Conservation (phyloP, 331 rosid genomes). For the Acacia concinna region DNA sequence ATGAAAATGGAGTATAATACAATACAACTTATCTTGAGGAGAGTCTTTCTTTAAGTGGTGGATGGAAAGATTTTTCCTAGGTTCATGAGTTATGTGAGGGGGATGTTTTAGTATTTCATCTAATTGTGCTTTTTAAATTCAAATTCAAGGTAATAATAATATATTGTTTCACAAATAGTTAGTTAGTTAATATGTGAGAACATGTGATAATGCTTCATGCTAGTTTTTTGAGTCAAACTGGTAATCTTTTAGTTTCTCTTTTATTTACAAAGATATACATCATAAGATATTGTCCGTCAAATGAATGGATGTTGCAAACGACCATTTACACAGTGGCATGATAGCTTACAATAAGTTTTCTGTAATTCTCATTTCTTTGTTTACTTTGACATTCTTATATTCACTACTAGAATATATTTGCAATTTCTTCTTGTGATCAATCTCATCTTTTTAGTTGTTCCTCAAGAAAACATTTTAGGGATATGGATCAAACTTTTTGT, state of each 20-base stretch:
- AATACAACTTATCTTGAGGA: conserved; percentile 47
- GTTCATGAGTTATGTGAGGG: conserved; percentile 49
- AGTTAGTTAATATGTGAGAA: background rate
- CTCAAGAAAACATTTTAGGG: conserved; percentile 19
- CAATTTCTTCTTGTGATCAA: background rate
- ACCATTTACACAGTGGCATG: background rate
- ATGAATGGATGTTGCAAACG: background rate
- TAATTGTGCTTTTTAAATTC: conserved; percentile 45
- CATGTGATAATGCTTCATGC: background rate
- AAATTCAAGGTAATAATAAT: conserved; percentile 59
- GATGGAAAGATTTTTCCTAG: conserved; percentile 62
- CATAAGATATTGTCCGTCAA: background rate
- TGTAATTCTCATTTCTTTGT: background rate
- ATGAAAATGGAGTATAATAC: conserved; percentile 44
- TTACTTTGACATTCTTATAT: background rate
- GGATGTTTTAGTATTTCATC: conserved; percentile 55
- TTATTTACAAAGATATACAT: background rate
- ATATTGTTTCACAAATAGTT: conserved; percentile 8
- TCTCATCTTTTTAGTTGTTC: conserved; percentile 18
- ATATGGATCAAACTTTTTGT: too few species aligned
- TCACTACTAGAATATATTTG: too few species aligned
- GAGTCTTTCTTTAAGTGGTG: too few species aligned
- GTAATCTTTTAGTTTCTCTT: background rate
- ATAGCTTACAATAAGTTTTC: too few species aligned
- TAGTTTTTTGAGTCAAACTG: background rate